phyloP scores from a whole-genome alignment of 495 filamentous ascomycete genomes.

The Articulospora tetracladia region DNA sequence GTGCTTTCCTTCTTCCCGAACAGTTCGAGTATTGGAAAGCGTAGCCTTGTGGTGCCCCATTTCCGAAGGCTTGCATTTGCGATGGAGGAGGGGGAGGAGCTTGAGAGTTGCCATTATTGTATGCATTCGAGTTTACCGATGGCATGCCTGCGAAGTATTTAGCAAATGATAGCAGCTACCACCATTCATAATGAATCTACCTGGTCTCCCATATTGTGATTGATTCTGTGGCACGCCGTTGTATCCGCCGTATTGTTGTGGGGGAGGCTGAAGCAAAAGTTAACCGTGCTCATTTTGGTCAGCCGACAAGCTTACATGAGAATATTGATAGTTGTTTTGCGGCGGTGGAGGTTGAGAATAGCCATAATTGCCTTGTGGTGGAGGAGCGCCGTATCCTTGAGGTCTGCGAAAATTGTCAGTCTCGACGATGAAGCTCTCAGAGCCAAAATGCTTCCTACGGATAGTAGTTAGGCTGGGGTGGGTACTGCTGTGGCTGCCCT shows the following conservation, averaged over 20 bases:
- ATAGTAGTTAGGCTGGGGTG: conserved; percentile 28
- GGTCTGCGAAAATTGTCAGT: conserved; percentile 24
- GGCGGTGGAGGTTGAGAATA: conserved; percentile 37
- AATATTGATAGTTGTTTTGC: conserved; percentile 12
- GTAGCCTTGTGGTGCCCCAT: conserved; percentile 74
- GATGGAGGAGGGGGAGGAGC: conserved; percentile 58
- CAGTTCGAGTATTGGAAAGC: conserved; percentile 90
- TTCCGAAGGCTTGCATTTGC: conserved; percentile 63
- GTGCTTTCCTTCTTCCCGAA: conserved; percentile 84
- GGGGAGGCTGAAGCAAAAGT: background rate
- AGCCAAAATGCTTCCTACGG: conserved; percentile 26
- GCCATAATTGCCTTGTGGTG: conserved; percentile 34
- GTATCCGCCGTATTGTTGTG: conserved; percentile 7
- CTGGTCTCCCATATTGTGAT: conserved; percentile 24
- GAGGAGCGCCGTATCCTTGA: conserved; percentile 33
- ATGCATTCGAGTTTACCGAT: conserved; percentile 45
- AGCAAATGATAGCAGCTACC: conserved; percentile 3
- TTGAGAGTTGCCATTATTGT: conserved; percentile 45
- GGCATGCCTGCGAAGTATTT: conserved; percentile 33
- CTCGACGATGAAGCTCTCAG: background rate
- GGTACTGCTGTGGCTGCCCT: conserved; percentile 29
- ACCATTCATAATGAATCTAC: conserved; percentile 7
- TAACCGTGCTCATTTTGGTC: background rate
- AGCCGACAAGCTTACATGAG: conserved; percentile 16
- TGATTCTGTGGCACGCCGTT: conserved; percentile 31